Evolutionary conservation across 768 basidiomycete genomes (phyloP), one percentile per base, ranked within the genome.

Genomic region (Lactarius deliciosus): DNA sequence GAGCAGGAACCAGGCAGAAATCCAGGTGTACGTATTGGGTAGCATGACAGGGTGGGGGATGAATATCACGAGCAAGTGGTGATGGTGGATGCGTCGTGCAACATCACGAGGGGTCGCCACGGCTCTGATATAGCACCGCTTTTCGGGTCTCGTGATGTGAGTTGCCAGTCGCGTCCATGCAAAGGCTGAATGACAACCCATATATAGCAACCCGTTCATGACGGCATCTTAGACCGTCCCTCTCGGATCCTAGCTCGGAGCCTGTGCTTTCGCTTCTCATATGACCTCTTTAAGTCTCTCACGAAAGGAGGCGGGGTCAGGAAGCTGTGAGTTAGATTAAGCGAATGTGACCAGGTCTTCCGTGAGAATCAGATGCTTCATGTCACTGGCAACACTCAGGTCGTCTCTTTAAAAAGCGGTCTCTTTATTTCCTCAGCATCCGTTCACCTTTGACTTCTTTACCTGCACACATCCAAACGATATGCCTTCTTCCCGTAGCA

Each of bases 1-100:
- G 30, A 92, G 57, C 5, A 89, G 70, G 72, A 91, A 76, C 75
- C 75, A 76, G 47, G 73, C 70, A 18, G 74, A 72, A n/a, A 74
- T 58, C 65, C 70, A 71, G 18, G 64, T 30, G 60, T 72, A 67
- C 1, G 74, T 75, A 32, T 73, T 74, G 60, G 66, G 68, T 25
- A 71, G 70, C 74, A 75, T 74, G 63, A n/a, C 61, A 41, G 28
- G 22, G 40, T 7, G 56, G 53, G n/a, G 25, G 10, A n/a, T 11
- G 30, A 45, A 45, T 34, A 57, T 28, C 43, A 18, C 18, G 25
- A 0, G 36, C 38, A 59, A 60, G 38, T 34, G 20, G 15, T 30
- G 30, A 28, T 28, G 47, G 22, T 28, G 47, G 22, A 16, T 38
- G 57, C 3, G 15, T 10, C 20, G 64, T 28, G 25, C 18, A 20